Conservation (phyloP, 805 yeast species). For the Saccharomycopsis oosterbeekiorum region DNA sequence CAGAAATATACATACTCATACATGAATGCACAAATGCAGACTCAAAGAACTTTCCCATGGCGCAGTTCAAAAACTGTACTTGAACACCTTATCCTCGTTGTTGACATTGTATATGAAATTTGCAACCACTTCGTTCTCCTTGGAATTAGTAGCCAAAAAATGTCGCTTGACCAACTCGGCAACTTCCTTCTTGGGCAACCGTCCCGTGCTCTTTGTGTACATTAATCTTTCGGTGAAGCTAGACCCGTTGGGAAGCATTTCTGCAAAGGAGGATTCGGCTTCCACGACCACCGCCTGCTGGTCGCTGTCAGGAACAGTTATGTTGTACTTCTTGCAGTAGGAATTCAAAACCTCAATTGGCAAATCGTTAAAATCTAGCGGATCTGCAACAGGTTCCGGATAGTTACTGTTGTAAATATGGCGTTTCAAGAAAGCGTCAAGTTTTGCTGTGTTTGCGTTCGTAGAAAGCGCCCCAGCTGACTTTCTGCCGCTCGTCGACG, state of each 20-base stretch:
- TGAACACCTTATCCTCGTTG: conserved; percentile 38
- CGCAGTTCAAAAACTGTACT: conserved; percentile 4
- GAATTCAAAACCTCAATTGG: conserved; percentile 56
- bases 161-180: conserved; percentile 58
- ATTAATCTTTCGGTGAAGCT: not conserved
- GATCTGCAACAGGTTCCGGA: conserved; percentile 43
- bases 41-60: too few species aligned
- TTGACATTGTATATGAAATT: conserved; percentile 80
- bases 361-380: conserved; percentile 60
- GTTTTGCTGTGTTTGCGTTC: conserved; percentile 20
- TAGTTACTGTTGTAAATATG: conserved; percentile 65
- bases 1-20: too few species aligned
- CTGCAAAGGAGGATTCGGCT: conserved; percentile 60
- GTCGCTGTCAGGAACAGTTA: conserved; percentile 25
- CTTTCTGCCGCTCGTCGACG: not conserved
- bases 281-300: conserved; percentile 34
- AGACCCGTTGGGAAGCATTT: conserved; percentile 32
- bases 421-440: conserved; percentile 50
- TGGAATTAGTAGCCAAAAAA: conserved; percentile 46
- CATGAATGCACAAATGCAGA: too few species aligned
- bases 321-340: conserved; percentile 52
- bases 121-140: conserved; percentile 81
- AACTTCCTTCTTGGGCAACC: conserved; percentile 50
- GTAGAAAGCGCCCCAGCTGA: not conserved
- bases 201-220: conserved; percentile 21